phyloP scores from a whole-genome alignment of 345 rosid species.

The Salix brachista region DNA sequence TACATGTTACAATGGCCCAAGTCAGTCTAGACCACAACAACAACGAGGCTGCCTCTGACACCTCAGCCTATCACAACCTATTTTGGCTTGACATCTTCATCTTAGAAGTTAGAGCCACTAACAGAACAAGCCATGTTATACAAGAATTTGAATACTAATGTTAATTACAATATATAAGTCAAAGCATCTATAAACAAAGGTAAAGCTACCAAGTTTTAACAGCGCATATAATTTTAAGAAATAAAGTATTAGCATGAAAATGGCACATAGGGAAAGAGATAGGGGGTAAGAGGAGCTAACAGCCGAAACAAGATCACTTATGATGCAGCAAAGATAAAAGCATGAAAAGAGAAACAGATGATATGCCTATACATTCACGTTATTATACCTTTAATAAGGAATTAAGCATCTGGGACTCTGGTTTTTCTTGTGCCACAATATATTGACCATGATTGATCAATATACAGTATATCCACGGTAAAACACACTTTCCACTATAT shows the following conservation, averaged over 20 bases:
- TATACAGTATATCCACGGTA: constrained; percentile 79
- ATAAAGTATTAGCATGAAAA: too few species aligned
- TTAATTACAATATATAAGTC: too few species aligned
- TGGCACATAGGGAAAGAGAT: not conserved
- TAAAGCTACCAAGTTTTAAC: too few species aligned
- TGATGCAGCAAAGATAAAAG: not conserved
- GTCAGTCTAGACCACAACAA: too few species aligned
- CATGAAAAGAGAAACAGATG: constrained; percentile 5
- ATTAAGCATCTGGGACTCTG: constrained; percentile 37
- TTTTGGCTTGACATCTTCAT: not conserved
- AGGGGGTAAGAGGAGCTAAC: not conserved
- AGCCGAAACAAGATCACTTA: not conserved
- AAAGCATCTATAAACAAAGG: too few species aligned
- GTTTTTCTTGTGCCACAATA: constrained; percentile 48
- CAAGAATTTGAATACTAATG: too few species aligned
- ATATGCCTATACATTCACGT: not conserved
- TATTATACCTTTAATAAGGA: constrained; percentile 57
- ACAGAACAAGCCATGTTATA: too few species aligned
- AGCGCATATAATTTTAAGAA: too few species aligned
- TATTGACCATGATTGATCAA: constrained; percentile 61
- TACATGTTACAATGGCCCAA: too few species aligned
- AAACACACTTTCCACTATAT: constrained; percentile 44
- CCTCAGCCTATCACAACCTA: not conserved
- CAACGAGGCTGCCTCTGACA: too few species aligned
- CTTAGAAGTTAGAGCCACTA: not conserved